Base-by-base conservation (phyloP, 2,329 filamentous ascomycete genomes). In the Fusarium marasasianum region DNA sequence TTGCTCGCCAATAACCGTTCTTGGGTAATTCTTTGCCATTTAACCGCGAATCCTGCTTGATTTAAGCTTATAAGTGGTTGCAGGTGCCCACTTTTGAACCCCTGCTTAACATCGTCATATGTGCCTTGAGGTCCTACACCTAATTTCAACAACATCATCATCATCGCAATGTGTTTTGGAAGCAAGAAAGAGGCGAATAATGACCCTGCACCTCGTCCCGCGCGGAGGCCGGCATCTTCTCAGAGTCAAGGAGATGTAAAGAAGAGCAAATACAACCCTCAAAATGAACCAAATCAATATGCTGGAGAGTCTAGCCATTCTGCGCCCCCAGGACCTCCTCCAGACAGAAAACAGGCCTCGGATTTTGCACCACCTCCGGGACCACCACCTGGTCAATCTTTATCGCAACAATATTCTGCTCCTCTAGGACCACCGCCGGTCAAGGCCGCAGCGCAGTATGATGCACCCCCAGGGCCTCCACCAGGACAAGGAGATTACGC, bases 141-240 rank as follows among this genome's bases (percentile, higher is more conserved):
- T 66, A 55, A 57, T 58, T 55, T 44, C 33, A 61, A 38, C 58
- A 55, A 26, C 41, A 48, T 6, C 45, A 45, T 35, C 41, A 45
- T 40, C 22, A 47, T 64, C 66, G 67, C 43, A 53, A 88, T 89
- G 87, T 89, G 87, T 79, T 88, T 88, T 74, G 85, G 86, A 50
- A 80, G 80, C 72, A 86, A 84, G 56, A 82, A 85, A 64, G 82
- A 84, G 55, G 75, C 78, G 56, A 78, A 80, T 40, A 78, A 83
- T 66, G 83, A 83, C 37, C 82, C 82, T 26, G 80, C 84, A 13
- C 82, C 86, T 7, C 80, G 84, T 37, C 86, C 84, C 15, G 79
- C 57, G 20, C 80, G 80, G 76, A 67, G 74, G n/a, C 78, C 76
- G n/a, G 66, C 66, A 8, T 70, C 76, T 4, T 76, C 77, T 45